A percentile compares a stretch with the other conserved stretches of the same genome.
Conservation (phyloP, 257 asterid species). For the Solanum dulcamara region DNA sequence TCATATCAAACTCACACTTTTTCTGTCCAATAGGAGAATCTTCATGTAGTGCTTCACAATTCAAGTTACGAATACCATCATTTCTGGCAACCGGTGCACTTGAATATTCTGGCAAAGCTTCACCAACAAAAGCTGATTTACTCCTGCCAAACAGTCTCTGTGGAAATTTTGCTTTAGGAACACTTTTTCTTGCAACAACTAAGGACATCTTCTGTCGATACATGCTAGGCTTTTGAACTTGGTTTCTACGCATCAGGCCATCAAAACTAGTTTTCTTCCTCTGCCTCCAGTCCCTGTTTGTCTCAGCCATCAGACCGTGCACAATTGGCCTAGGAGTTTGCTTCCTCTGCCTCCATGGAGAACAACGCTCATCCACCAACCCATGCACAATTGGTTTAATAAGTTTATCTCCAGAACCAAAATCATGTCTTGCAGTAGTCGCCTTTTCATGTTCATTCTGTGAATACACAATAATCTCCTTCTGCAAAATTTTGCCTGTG, state of each 20-base stretch:
- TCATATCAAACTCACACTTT: conserved; percentile 15
- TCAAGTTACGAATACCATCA: conserved; percentile 5
- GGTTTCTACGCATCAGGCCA: conserved; percentile 6
- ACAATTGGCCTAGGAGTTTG: conserved; percentile 12
- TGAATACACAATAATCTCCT: conserved; percentile 4
- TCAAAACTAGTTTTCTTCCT: conserved; percentile 16
- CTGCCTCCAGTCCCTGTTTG: conserved; percentile 39
- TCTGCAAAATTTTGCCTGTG: not conserved
- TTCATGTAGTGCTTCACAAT: conserved; percentile 4
- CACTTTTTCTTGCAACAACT: conserved; percentile 20
- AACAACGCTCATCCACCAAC: conserved; percentile 31
- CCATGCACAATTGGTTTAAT: conserved; percentile 29
- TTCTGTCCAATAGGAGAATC: conserved; percentile 12
- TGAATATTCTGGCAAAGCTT: conserved; percentile 11
- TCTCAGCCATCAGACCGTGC: conserved; percentile 39
- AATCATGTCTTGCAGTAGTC: conserved; percentile 3
- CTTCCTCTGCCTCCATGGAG: conserved; percentile 37
- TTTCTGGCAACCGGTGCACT: conserved; percentile 9
- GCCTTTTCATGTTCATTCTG: conserved; percentile 17
- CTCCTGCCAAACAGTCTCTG: not conserved
- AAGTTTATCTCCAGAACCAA: not conserved
- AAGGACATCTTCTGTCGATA: conserved; percentile 8
- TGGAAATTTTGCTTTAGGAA: not conserved
- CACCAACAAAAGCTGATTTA: conserved; percentile 6
- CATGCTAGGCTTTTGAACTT: conserved; percentile 1